Percentiles rank a stretch among this genome's conserved stretches.
Evolutionary conservation across 164 flowering plant genomes (phyloP).

Genomic region (Stephania japonica): DNA sequence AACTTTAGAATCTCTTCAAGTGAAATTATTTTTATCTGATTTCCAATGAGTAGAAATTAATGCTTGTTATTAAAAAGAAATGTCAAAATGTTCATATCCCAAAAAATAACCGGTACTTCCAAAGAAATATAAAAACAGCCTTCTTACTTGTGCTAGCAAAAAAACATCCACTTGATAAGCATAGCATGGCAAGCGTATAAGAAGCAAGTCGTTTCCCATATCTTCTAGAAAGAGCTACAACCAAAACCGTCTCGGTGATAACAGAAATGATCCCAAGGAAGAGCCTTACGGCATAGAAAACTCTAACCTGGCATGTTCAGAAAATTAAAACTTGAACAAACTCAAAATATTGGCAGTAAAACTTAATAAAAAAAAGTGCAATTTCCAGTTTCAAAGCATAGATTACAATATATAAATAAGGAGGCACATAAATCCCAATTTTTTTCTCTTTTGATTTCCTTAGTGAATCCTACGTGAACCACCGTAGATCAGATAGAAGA

Average conservation of each 20-base stretch:
- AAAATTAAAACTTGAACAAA: conserved; percentile 3
- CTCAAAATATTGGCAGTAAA: background rate
- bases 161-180: conserved; percentile 94
- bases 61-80: background rate
- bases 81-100: background rate
- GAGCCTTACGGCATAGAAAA: conserved; percentile 86
- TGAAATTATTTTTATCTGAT: background rate
- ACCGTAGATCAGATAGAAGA: too few relatives aligned
- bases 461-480: too few relatives aligned
- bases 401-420: too few relatives aligned
- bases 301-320: conserved; percentile 62
- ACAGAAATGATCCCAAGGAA: conserved; percentile 79
- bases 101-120: background rate
- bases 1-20: background rate
- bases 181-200: conserved; percentile 89
- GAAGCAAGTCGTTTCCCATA: conserved; percentile 91
- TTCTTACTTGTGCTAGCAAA: conserved; percentile 96
- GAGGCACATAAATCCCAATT: too few relatives aligned
- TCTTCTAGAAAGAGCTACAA: conserved; percentile 84
- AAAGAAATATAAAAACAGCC: conserved; percentile 1
- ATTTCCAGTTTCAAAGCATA: background rate
- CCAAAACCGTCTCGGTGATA: conserved; percentile 62
- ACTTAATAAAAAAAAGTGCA: background rate
- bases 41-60: background rate
- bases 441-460: too few relatives aligned